Evolutionary conservation across 768 basidiomycete genomes (phyloP).

Genomic region (Psilocybe azurescens): DNA sequence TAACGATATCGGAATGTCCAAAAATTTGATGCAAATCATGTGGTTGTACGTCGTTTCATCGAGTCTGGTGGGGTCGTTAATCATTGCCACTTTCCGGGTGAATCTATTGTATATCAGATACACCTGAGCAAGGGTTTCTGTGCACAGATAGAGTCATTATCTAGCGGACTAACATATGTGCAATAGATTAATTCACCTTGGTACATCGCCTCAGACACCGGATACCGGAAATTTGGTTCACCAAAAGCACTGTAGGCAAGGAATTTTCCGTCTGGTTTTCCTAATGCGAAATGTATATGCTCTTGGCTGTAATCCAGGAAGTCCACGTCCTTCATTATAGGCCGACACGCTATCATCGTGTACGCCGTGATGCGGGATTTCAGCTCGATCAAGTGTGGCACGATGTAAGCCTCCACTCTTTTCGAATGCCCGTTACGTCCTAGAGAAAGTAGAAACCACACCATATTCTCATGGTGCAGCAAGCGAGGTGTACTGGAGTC

Average conservation of each 20-base stretch:
- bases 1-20: not conserved
- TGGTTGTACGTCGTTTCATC: slow-evolving; percentile 7
- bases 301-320: slow-evolving; percentile 3
- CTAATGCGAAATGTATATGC: slow-evolving; percentile 2
- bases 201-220: not conserved
- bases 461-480: slow-evolving; percentile 5
- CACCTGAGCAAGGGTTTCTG: not conserved
- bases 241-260: not conserved
- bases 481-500: not conserved
- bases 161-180: not conserved
- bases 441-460: slow-evolving; percentile 1
- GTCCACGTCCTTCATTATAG: not conserved
- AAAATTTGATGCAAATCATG: slow-evolving; percentile 1
- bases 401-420: not conserved
- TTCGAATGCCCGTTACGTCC: slow-evolving; percentile 2
- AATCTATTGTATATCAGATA: slow-evolving; percentile 3
- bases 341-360: not conserved
- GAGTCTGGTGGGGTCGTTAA: not conserved
- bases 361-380: slow-evolving; percentile 1
- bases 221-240: not conserved
- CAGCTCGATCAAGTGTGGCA: not conserved
- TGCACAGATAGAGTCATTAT: not conserved
- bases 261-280: not conserved
- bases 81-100: not conserved
- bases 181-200: not conserved